Percentiles rank a stretch among this genome's conserved stretches.
Conservation (phyloP, 2,329 filamentous ascomycete genomes). For the Fusarium chlamydosporum region DNA sequence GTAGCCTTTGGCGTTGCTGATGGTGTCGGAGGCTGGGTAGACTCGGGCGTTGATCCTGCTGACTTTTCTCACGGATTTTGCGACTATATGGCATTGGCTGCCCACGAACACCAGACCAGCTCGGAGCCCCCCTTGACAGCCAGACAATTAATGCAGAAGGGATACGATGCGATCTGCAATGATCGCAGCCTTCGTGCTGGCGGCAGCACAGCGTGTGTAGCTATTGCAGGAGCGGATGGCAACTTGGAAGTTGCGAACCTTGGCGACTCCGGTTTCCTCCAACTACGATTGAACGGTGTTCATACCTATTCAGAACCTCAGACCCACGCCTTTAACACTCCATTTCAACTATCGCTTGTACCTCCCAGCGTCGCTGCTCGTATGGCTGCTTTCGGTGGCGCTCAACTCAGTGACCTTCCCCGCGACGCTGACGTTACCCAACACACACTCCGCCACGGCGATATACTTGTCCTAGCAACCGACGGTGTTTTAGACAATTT, state of each 20-base stretch:
- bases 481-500: conserved; percentile 98
- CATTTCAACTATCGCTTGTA: conserved; percentile 92
- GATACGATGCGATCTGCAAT: conserved; percentile 84
- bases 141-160: conserved; percentile 80
- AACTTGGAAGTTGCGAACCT: conserved; percentile 90
- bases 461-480: conserved; percentile 92
- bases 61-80: conserved; percentile 96
- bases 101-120: conserved; percentile 68
- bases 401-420: conserved; percentile 85
- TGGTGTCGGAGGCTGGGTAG: conserved; percentile 94
- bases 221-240: conserved; percentile 79
- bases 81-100: conserved; percentile 88
- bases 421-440: conserved; percentile 85
- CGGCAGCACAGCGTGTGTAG: conserved; percentile 94
- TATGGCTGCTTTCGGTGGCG: conserved; percentile 85
- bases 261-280: conserved; percentile 93
- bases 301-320: conserved; percentile 87
- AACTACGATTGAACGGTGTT: conserved; percentile 87
- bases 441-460: conserved; percentile 85
- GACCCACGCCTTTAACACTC: conserved; percentile 97
- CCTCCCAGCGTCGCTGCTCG: conserved; percentile 84
- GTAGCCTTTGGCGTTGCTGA: conserved; percentile 93
- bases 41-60: conserved; percentile 92
- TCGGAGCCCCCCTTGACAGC: conserved; percentile 66
- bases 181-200: conserved; percentile 83